Conservation (phyloP, 768 basidiomycete species). For the Pisolithus orientalis region DNA sequence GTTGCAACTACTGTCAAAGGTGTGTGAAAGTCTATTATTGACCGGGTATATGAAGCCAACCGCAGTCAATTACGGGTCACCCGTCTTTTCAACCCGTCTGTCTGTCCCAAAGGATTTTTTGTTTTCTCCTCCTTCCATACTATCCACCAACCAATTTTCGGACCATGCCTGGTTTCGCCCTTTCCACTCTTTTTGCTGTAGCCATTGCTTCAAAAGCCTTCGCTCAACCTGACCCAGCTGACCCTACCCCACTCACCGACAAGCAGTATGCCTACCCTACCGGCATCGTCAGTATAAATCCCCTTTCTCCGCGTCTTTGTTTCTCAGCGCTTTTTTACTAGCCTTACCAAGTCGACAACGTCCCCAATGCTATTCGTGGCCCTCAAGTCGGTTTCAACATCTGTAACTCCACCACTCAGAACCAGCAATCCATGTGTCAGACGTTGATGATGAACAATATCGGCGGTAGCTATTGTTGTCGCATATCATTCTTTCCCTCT, state of each 20-base stretch:
- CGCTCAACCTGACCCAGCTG: constrained; percentile 33
- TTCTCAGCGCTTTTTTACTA: constrained; percentile 9
- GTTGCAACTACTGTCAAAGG: background rate
- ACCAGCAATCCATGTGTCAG: constrained; percentile 60
- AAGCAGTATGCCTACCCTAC: constrained; percentile 41
- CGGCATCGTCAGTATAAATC: constrained; percentile 37
- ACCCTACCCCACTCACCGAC: constrained; percentile 39
- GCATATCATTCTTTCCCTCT: constrained; percentile 12
- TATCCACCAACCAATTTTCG: constrained; percentile 5
- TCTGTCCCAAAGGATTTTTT: background rate
- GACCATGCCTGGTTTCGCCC: constrained; percentile 45
- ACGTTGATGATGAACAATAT: constrained; percentile 58
- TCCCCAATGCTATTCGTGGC: constrained; percentile 43
- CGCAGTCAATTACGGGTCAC: background rate
- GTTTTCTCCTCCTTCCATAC: background rate
- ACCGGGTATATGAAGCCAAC: background rate
- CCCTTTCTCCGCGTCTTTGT: background rate
- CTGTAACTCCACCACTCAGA: constrained; percentile 65
- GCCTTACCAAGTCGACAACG: constrained; percentile 48
- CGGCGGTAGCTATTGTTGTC: constrained; percentile 19
- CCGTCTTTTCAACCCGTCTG: background rate
- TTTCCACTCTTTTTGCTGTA: constrained; percentile 33
- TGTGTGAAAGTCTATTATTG: constrained; percentile 2
- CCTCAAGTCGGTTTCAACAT: constrained; percentile 58
- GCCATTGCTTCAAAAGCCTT: constrained; percentile 26